phyloP scores from a whole-genome alignment of 805 yeast species.

The Metschnikowia bowlesiae region DNA sequence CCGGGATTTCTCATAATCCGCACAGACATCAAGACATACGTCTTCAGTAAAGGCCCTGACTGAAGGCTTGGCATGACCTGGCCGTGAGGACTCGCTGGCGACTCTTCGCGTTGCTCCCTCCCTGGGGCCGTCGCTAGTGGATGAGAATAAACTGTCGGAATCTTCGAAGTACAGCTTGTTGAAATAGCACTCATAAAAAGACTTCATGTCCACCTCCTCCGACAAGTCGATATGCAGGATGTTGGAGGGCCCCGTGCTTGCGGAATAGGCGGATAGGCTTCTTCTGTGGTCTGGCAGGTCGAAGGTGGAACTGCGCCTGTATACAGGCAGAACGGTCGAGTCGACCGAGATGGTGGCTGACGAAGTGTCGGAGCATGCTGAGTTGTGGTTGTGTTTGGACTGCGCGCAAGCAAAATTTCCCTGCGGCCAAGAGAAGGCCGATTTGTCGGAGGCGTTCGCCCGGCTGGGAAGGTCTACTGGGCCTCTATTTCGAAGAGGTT shows the following conservation, averaged over 20 bases:
- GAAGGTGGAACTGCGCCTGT: conserved; percentile 1
- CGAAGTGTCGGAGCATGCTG: background rate
- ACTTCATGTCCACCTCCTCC: conserved; percentile 2
- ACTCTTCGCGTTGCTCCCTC: background rate
- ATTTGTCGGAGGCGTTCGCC: background rate
- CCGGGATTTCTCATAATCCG: conserved; percentile 18
- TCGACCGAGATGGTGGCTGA: background rate
- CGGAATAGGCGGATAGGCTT: background rate
- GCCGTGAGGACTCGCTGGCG: background rate
- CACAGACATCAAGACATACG: conserved; percentile 15
- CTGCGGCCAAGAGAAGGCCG: background rate
- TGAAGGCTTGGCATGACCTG: background rate
- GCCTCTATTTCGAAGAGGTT: background rate
- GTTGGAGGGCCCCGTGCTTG: background rate
- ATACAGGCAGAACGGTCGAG: background rate
- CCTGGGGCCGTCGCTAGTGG: background rate
- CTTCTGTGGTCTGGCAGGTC: background rate
- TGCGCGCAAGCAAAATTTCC: background rate
- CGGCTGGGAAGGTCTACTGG: background rate
- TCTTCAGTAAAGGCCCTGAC: background rate
- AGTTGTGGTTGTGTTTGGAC: background rate
- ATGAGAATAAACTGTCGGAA: background rate
- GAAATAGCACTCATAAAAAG: conserved; percentile 4
- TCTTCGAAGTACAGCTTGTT: conserved; percentile 1
- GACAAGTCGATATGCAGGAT: conserved; percentile 3